phyloP scores from a whole-genome alignment of 257 asterid species.

The Apocynum venetum region DNA sequence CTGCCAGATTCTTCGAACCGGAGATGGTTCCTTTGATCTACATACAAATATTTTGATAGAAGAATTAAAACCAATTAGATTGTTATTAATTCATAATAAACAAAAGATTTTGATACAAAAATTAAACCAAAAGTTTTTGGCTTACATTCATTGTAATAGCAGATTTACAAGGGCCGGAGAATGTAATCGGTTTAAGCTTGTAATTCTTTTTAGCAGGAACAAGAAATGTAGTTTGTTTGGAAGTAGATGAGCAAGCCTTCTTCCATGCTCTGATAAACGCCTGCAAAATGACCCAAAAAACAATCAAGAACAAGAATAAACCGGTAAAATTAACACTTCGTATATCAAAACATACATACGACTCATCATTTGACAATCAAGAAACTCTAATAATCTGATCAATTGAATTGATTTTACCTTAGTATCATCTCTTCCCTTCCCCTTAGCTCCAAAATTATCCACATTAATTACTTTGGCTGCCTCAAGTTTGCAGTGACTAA shows the following conservation, averaged over 20 bases:
- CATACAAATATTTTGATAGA: not conserved
- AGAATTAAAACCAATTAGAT: not conserved
- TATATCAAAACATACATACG: too few relatives aligned
- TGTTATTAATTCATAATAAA: not conserved
- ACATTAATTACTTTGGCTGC: slow-evolving; percentile 28
- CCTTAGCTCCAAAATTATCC: slow-evolving; percentile 72
- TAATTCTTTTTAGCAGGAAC: slow-evolving; percentile 58
- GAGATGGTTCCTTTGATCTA: slow-evolving; percentile 68
- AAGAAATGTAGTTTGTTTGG: slow-evolving; percentile 30
- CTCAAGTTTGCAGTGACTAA: too few relatives aligned
- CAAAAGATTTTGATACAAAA: too few relatives aligned
- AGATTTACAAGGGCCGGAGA: slow-evolving; percentile 66
- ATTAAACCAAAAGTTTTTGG: not conserved
- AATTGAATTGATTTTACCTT: slow-evolving; percentile 25
- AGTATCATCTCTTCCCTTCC: slow-evolving; percentile 60
- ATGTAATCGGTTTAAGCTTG: slow-evolving; percentile 53
- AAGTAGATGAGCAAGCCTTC: slow-evolving; percentile 52
- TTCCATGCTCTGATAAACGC: slow-evolving; percentile 79
- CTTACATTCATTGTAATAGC: slow-evolving; percentile 56
- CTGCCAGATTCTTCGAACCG: slow-evolving; percentile 46
- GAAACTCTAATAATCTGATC: not conserved
- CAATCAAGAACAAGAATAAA: not conserved
- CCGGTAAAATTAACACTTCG: not conserved
- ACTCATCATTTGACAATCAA: not conserved
- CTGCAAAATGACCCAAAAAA: slow-evolving; percentile 25